Evolutionary conservation across 495 filamentous ascomycete genomes (phyloP), one percentile per base, ranked within the genome.

Genomic region (Trichoderma asperelloides): DNA sequence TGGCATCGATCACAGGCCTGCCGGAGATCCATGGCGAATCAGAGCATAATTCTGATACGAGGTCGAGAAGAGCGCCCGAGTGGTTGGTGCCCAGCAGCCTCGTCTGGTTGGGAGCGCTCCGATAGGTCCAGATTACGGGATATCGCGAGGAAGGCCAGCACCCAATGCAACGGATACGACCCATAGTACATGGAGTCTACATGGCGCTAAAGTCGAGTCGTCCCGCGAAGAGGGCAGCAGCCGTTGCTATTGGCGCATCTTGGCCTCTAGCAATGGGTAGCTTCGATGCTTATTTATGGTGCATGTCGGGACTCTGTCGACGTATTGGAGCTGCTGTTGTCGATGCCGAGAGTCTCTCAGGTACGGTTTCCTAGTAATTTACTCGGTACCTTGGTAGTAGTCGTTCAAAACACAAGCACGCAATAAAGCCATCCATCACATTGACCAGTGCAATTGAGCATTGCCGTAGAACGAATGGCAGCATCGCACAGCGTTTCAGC

Each of bases 1-100:
- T 78, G 77, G 64, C 77, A 78, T n/a, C 77, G 72, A 64, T 78
- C 77, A 67, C 77, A 78, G 30, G 64, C 64, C 13, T 41, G 64
- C 21, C 64, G 64, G 40, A 62, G 60, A 23, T 62, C 60, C 60
- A 62, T 63, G 60, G 27, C 60, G 18, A 63, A 33, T 39, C 60
- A 63, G 33, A 63, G 15, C 25, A 27, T 11, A 15, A 30, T 7
- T n/a, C 2, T 25, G 23, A 30, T 62, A 12, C 25, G 12, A 21
- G 13, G 2, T 55, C 6, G 49, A 55, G 49, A 25, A 55, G 49
- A 25, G 49, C 49, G 33, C 33, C 33, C 33, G 33, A 37, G 33
- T 37, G 5, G 33, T 37, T 37, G 33, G 33, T 37, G 33, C 33
- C 33, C 33, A 8, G 33, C 33, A 37, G 33, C 33, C 33, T 13